Evolutionary conservation across 2,329 filamentous ascomycete species (phyloP), one percentile per base, ranked within the genome.

Genomic region (Akanthomyces lecanii): DNA sequence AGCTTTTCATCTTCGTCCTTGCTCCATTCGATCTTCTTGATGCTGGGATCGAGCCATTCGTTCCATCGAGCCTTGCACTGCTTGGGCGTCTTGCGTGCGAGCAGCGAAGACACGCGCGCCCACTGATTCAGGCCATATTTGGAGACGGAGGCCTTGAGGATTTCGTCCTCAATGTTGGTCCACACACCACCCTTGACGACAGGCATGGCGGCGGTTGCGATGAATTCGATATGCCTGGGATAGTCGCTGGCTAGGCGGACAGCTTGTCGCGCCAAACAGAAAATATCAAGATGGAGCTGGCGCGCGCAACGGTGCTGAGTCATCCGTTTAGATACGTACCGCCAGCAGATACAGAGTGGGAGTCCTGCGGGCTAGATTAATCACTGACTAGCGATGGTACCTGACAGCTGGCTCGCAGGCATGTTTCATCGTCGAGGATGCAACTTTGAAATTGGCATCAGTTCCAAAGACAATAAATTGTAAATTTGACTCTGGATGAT

Each of bases 31-130:
- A 96, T 95, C 82, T 99, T 99, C 73, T 94, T 91, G 80, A 99
- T 98, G 74, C 91, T 91, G 23, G 95, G 95, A 73, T 99, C 95
- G 68, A 99, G 85, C 94, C 95, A 99, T 84, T 99, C 94, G 74
- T 89, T 88, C 95, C 95, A 99, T 79, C 95, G 85, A 65, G 95
- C 94, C 80, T 99, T 99, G 86, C 95, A 99, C 80, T 99, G 95
- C 80, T 99, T 99, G 58, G 95, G 89, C 38, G 95, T 98, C 78
- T 99, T 99, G 72, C 96, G 91, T 74, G 94, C 94, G 68, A 99
- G 88, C 67, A 99, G 86, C 64, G 95, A 98, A 62, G 95, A 97
- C 67, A 98, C 95, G 77, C 95, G 94, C 74, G 95, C 94, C 95
- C 95, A 99, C 79, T 99, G 95, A 73, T 97, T 95, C 65, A 97